Evolutionary conservation across 176 grass and related monocot species (phyloP).

Genomic region (Pontederia paniculata): DNA sequence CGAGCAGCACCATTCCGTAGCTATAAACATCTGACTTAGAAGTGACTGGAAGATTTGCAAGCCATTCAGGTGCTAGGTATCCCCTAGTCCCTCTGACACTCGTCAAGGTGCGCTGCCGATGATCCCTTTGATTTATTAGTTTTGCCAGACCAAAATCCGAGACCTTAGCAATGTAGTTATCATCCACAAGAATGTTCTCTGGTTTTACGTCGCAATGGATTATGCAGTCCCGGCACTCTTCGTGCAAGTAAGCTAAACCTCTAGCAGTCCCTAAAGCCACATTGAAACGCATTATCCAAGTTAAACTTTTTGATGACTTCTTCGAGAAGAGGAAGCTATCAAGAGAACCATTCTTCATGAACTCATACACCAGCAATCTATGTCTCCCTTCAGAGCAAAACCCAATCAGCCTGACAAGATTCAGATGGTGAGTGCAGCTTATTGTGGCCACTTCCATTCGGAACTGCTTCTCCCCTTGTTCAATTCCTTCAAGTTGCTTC

Average conservation of each 20-base stretch:
- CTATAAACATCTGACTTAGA: slow-evolving; percentile 93
- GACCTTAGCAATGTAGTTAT: slow-evolving; percentile 76
- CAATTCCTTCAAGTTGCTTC: slow-evolving; percentile 94
- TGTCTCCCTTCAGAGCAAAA: slow-evolving; percentile 98
- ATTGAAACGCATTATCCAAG: slow-evolving; percentile 55
- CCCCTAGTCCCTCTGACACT: slow-evolving; percentile 81
- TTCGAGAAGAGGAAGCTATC: slow-evolving; percentile 66
- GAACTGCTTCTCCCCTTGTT: slow-evolving; percentile 99
- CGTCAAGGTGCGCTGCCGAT: slow-evolving; percentile 70
- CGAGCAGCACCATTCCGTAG: slow-evolving; percentile 94
- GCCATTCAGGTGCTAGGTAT: slow-evolving; percentile 87
- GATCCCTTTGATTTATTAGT: slow-evolving; percentile 78
- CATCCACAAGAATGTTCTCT: slow-evolving; percentile 92
- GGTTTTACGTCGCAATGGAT: slow-evolving; percentile 99
- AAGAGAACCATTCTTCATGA: slow-evolving; percentile 94
- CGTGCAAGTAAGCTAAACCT: slow-evolving; percentile 89
- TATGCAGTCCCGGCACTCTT: slow-evolving; percentile 98
- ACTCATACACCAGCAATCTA: slow-evolving; percentile 83
- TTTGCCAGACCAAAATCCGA: slow-evolving; percentile 95
- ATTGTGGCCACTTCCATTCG: slow-evolving; percentile 98
- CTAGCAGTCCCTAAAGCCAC: slow-evolving; percentile 73
- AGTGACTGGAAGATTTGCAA: slow-evolving; percentile 87
- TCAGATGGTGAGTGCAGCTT: slow-evolving; percentile 97
- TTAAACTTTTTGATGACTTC: slow-evolving; percentile 22
- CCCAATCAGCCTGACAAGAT: slow-evolving; percentile 80